Base-by-base conservation (phyloP, 2,329 filamentous ascomycete species). In the Apiospora hydei region DNA sequence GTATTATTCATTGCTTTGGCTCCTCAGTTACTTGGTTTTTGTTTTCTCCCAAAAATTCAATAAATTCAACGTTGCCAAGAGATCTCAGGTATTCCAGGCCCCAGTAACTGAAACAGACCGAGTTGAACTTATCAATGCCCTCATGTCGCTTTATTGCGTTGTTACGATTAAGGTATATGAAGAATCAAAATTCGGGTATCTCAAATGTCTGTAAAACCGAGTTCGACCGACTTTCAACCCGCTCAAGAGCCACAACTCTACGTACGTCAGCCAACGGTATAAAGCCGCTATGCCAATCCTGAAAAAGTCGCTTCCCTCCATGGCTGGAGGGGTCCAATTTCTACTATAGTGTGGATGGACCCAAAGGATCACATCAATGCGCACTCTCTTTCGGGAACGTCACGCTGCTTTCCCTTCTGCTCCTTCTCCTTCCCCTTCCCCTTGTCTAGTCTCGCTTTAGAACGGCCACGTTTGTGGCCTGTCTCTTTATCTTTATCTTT, bases 311-410 rank as follows among this genome's bases (percentile, higher is more conserved):
- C 69, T 66, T 69, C 70, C 72, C 38, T 38, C 53, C 21, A 4
- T 4, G 21, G 11, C 21, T 24, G 21, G 8, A 61, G 53, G 30
- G 30, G 30, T 41, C 18, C 26, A 24, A 11, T n/a, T 57, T 53
- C 26, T 57, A 26, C 41, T 13, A 24, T 7, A 13, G 53, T 72
- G 30, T 64, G 21, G n/a, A 34, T 41, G 21, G 57, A 41, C 14
- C 34, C 10, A 7, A 11, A 43, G 8, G 30, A 38, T 75, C 75
- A 82, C 77, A 81, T 80, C n/a, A 82, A 74, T 7, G 74, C 69
- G 69, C 80, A 81, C 72, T 80, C 80, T 67, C 80, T 75, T 70
- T 81, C 80, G 1, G 80, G 79, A 43, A 80, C 71, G 2, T 76
- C 77, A 11, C 34, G 70, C 69, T 73, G 76, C 64, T 73, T 75